Evolutionary conservation across 768 basidiomycete genomes (phyloP).

Genomic region (Gautieria morchelliformis): DNA sequence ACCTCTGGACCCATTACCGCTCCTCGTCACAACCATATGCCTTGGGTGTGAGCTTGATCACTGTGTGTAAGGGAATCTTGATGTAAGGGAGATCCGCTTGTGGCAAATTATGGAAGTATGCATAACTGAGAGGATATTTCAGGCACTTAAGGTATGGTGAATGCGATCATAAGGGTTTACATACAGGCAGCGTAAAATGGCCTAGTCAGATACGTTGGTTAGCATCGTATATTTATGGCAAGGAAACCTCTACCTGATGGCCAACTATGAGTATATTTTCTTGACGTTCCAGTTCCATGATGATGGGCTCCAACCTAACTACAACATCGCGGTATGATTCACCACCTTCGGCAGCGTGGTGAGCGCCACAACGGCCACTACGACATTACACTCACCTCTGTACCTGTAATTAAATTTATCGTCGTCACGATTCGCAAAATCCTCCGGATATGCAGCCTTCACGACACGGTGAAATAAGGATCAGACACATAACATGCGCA

Average conservation of each 20-base stretch:
- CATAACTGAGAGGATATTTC: constrained; percentile 52
- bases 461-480: background rate
- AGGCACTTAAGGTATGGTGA: background rate
- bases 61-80: constrained; percentile 93
- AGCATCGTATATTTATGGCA: background rate
- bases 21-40: constrained; percentile 99
- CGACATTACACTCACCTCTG: constrained; percentile 40
- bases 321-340: constrained; percentile 99
- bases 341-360: constrained; percentile 36
- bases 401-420: constrained; percentile 99
- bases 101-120: constrained; percentile 89
- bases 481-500: background rate
- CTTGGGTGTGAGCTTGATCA: constrained; percentile 96
- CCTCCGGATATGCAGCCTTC: constrained; percentile 91
- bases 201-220: constrained; percentile 26
- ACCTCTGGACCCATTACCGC: constrained; percentile 36
- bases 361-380: background rate
- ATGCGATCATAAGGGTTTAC: background rate
- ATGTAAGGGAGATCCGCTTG: constrained; percentile 96
- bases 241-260: constrained; percentile 55
- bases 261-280: constrained; percentile 96
- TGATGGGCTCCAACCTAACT: constrained; percentile 89
- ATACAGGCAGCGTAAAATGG: constrained; percentile 59
- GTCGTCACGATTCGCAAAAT: constrained; percentile 95
- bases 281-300: constrained; percentile 98